Evolutionary conservation across 192 early-diverging fungal genomes (phyloP), one percentile per base, ranked within the genome.

Genomic region (Backusella liffmaniae): DNA sequence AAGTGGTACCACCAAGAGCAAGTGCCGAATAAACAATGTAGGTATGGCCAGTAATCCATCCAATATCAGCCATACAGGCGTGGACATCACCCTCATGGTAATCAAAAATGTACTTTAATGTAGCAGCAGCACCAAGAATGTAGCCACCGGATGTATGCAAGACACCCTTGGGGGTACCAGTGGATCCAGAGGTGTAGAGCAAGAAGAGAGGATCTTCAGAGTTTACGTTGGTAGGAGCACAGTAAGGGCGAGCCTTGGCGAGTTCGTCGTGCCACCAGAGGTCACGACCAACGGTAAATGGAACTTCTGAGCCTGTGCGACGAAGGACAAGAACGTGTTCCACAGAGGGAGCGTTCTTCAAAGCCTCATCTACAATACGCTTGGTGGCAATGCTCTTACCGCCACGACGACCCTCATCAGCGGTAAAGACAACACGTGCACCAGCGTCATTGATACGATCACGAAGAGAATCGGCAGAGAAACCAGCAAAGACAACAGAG

Each of bases 401-500:
- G 76, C 96, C 96, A 67, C 97, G 94, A 65, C 90, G 86, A 70
- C 97, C 96, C 85, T 99, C 96, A 83, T 99, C 96, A 73, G 97
- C 91, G 0, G 97, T 99, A 73, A 99, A 88, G 30, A 99, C 88
- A 23, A 99, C 72, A 74, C 89, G 89, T 73, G 92, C 93, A 51
- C 86, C 83, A 59, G 92, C 92, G 73, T 99, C 96, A 32, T 87
- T 79, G 53, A 99, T 93, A 79, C 97, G 95, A 85, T 97, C 96
- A 51, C 95, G 92, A 29, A 99, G 87, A 7, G 96, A 94, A 39
- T 95, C 93, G 49, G 96, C 89, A 44, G 94, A 96, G 86, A 99
- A 99, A 37, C 97, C 97, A 9, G 97, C 97, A 90, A 99, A 99
- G 74, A 99, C 92, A 53, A 99, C 97, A 23, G 92, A 92, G 88